Evolutionary conservation across 257 asterid genomes (phyloP).

Genomic region (Solanum appendiculatum): DNA sequence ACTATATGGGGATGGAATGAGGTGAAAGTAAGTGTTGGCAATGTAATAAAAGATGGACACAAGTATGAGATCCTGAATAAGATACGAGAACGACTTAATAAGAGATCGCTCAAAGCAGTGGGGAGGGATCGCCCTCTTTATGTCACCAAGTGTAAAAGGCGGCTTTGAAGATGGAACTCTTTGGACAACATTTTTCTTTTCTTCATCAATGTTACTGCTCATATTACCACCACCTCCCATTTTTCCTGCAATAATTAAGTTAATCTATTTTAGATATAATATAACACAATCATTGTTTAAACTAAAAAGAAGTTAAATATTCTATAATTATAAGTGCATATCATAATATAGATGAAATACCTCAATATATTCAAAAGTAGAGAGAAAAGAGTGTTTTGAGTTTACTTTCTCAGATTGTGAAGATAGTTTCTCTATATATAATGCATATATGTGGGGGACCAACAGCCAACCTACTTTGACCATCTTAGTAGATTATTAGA

Average conservation of each 20-base stretch:
- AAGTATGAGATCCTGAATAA: neutral
- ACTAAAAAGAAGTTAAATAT: no score
- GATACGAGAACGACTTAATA: neutral
- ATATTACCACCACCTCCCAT: no score
- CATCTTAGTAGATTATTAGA: no score
- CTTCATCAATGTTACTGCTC: no score
- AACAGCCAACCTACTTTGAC: no score
- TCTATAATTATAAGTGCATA: no score
- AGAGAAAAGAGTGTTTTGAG: neutral
- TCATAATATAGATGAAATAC: no score
- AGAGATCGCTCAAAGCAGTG: neutral
- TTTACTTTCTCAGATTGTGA: neutral
- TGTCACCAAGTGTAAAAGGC: neutral
- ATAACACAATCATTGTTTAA: no score
- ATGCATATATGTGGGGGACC: neutral
- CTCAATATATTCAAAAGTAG: no score
- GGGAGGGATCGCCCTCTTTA: neutral
- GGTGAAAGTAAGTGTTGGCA: neutral
- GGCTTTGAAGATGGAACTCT: neutral
- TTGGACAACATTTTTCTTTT: neutral
- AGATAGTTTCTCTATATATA: no score
- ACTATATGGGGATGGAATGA: neutral
- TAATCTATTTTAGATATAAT: no score
- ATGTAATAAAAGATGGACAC: neutral
- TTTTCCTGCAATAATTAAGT: no score